Evolutionary conservation across 78 protist species (phyloP).

Genomic region (Pigoraptor vietnamica): DNA sequence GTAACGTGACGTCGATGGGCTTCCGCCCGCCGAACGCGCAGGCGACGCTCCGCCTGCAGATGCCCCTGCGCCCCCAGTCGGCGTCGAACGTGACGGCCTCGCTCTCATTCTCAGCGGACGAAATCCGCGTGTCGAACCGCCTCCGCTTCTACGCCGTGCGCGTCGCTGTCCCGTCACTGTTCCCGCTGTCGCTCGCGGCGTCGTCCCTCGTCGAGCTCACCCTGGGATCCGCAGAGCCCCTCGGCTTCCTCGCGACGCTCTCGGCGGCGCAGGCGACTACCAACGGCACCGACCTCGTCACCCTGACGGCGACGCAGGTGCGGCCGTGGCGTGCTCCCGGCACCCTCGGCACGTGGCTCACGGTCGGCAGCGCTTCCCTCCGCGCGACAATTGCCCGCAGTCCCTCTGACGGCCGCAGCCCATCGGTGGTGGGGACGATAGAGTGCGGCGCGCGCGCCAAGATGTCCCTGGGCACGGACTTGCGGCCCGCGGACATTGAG

Average conservation of each 20-base stretch:
- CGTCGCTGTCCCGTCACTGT: not conserved
- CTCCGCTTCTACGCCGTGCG: not conserved
- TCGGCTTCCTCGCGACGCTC: not conserved
- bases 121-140: not conserved
- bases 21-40: not conserved
- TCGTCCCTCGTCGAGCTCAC: not conserved
- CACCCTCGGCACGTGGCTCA: not conserved
- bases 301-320: not conserved
- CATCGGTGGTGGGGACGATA: not conserved
- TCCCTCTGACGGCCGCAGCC: not conserved
- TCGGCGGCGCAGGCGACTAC: not conserved
- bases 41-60: not conserved
- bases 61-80: not conserved
- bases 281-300: not conserved
- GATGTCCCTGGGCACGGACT: not conserved
- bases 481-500: not conserved
- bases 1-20: not conserved
- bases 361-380: not conserved
- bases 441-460: not conserved
- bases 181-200: not conserved
- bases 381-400: not conserved
- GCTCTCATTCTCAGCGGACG: not conserved
- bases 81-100: not conserved
- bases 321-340: not conserved
- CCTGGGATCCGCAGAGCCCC: not conserved